phyloP scores from a whole-genome alignment of 2,329 filamentous ascomycete genomes.

The Lecanosticta acicola region DNA sequence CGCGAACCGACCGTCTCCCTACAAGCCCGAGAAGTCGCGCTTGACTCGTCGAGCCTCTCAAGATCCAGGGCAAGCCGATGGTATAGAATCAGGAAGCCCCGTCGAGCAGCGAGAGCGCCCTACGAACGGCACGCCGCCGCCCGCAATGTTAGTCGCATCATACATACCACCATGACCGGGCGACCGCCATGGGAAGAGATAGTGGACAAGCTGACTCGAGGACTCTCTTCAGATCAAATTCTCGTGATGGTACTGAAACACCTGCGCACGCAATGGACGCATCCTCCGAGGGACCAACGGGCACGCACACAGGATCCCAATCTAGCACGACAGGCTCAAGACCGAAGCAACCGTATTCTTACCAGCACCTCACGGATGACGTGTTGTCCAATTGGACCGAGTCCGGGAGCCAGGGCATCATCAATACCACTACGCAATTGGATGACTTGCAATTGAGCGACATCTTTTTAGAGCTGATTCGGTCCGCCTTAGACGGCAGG shows the following conservation, averaged over 20 bases:
- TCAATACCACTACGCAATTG: constrained; percentile 60
- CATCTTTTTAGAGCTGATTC: constrained; percentile 79
- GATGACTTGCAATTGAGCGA: constrained; percentile 63
- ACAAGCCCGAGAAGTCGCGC: constrained; percentile 46
- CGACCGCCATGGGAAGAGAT: constrained; percentile 1
- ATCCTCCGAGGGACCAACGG: constrained; percentile 3
- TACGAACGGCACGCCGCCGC: not conserved
- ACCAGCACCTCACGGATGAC: constrained; percentile 69
- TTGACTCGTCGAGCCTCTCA: constrained; percentile 43
- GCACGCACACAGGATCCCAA: constrained; percentile 9
- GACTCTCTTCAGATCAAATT: constrained; percentile 5
- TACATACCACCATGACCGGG: not conserved
- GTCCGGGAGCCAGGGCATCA: constrained; percentile 60
- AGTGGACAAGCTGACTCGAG: constrained; percentile 7
- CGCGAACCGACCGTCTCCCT: constrained; percentile 43
- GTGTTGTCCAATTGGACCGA: constrained; percentile 62
- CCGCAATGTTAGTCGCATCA: constrained; percentile 7
- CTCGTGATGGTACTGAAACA: constrained; percentile 10
- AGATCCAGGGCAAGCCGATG: constrained; percentile 13
- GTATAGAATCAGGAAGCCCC: constrained; percentile 2
- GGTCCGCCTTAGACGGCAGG: constrained; percentile 64
- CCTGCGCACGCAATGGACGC: constrained; percentile 4
- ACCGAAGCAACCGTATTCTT: constrained; percentile 52
- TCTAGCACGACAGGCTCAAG: too few species aligned
- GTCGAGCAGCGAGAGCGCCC: constrained; percentile 5